Evolutionary conservation across 2,329 filamentous ascomycete species (phyloP), one percentile per base, ranked within the genome.

Genomic region (Colletotrichum higginsianum): DNA sequence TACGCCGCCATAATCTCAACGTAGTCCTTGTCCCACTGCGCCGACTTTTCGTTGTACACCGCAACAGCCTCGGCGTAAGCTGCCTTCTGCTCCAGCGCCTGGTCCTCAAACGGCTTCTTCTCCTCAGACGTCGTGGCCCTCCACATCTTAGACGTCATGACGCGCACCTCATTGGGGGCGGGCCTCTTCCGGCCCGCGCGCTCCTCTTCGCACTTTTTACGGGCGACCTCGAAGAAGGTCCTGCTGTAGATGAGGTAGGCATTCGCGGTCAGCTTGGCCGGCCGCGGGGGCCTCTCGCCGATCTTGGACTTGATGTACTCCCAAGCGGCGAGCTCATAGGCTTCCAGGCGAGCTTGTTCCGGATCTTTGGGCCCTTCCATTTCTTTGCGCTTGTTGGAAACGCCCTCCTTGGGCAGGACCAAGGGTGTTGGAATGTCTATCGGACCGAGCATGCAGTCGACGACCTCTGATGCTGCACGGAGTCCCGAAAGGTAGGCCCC

Each of bases 401-500:
- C 71, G 50, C 86, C 83, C 73, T 91, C 86, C 77, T 92, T 90
- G 74, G 91, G 86, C 71, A 90, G 87, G 21, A 98, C 89, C 3
- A 99, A 86, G 1, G 95, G 95, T 4, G 86, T 86, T 0, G 93
- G 93, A 13, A 98, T 85, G 55, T 92, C 84, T 71, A 99, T 94
- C 0, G 94, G 92, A 1, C 96, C 96, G 42, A 96, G 86, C 79
- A 98, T 89, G 3, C 90, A 85, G 66, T 96, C 92, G 47, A 98
- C 85, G 2, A 99, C 89, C 78, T 98, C 95, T 3, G 93, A 92
- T 13, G 96, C 96, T 4, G 93, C 96, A 61, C 96, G 92, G 7
- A 99, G 86, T 3, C 96, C 97, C 2, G 96, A 98, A 4, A 99
- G 86, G 79, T 98, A 99, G 11, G 96, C 97, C 7, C 96, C 96